A percentile compares a stretch with the other conserved stretches of the same genome.
These are phyloP conservation scores for Cynara cardunculus DNA, from an alignment of 129 eudicot species.

Conservation along the genomic window DNA sequence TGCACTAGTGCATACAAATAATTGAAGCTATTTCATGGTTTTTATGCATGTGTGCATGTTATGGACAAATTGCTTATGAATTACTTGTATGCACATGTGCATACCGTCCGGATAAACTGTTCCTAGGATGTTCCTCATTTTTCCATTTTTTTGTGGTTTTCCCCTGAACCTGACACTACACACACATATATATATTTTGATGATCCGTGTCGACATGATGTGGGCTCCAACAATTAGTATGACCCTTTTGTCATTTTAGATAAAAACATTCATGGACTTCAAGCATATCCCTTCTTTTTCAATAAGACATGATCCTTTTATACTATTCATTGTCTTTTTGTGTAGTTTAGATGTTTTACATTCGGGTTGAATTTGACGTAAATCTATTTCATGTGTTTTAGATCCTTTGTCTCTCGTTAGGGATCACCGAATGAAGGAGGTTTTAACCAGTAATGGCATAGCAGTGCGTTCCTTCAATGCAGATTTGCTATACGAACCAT, in stretches of 20 bases:
- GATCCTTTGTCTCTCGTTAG: slow-evolving; percentile 87
- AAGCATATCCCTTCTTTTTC: not conserved
- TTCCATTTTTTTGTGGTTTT: not conserved
- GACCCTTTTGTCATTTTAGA: not conserved
- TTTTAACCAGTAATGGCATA: slow-evolving; percentile 55
- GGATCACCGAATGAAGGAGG: slow-evolving; percentile 78
- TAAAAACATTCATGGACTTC: not conserved
- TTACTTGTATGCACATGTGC: not conserved
- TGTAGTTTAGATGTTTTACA: not conserved
- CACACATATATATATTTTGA: not conserved
- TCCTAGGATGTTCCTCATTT: not conserved
- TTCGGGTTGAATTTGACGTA: not conserved
- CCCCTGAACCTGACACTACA: not conserved
- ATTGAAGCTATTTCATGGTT: too few species aligned
- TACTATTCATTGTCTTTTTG: not conserved
- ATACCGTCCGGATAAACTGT: not conserved
- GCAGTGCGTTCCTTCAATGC: slow-evolving; percentile 78
- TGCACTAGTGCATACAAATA: not conserved
- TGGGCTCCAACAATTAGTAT: not conserved
- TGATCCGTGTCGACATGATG: not conserved
- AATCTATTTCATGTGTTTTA: slow-evolving; percentile 24
- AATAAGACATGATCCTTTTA: not conserved
- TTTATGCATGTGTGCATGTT: not conserved
- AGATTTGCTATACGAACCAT: slow-evolving; percentile 86
- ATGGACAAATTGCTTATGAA: too few species aligned